Base-by-base conservation (phyloP, 257 asterid species). In the Agastache rugosa region DNA sequence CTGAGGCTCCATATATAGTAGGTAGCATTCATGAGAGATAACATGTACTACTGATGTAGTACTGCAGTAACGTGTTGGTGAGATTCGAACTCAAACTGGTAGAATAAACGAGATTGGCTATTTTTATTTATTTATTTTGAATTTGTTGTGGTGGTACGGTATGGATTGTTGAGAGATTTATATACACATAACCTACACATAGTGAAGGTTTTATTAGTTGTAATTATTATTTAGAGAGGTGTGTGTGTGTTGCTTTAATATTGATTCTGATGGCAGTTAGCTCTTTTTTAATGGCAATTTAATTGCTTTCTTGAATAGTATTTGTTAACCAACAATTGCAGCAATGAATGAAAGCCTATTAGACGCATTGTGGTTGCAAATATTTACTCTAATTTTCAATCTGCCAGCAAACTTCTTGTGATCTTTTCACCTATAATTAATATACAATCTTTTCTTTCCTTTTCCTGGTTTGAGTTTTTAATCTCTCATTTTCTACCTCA, bases 381-480 rank as follows among this genome's bases (percentile, higher is more conserved):
- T 79, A 79, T 79, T 83, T 69, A 76, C 64, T 76, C 66, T 31
- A 55, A 65, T 37, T 71, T 79, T 73, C 67, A 70, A 69, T 58
- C 53, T 71, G 39, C 81, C 83, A 81, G 82, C 88, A 80, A 81
- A 78, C 79, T 63, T 84, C 79, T 69, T 78, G 81, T 81, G 82
- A 84, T 72, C 68, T 70, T 34, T 70, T 71, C 79, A 41, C 74
- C 53, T 37, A 74, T 59, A 74, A 61, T 80, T 55, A 77, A 70
- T 80, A 62, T 47, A 16, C 14, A 71, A 27, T 31, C 11, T 27
- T 29, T 72, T 72, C 11, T 27, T 44, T 72, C 60, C n/a, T n/a
- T 83, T 71, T 78, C 72, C 51, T 42, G 19, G 47, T 69, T 42
- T 17, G 22, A 67, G 37, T 7, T 27, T 41, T 67, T 55, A 79